Conservation (phyloP, 106 monocot species). For the Xerophyta viscosa region DNA sequence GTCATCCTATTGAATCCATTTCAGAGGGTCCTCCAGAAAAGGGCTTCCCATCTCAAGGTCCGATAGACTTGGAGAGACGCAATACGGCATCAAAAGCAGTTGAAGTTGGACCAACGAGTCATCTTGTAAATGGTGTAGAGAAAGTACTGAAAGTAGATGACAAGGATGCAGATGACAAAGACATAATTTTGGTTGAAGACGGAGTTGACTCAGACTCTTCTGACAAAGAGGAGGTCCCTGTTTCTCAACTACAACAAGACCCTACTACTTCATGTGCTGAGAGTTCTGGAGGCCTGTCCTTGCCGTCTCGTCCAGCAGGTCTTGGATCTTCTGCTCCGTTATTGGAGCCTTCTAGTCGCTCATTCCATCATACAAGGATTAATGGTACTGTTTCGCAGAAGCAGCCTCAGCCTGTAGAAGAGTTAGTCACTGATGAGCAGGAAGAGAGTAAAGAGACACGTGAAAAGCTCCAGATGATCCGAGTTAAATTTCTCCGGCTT, state of each 20-base stretch:
- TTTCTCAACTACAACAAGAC: slow-evolving; percentile 6
- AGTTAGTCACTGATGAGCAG: slow-evolving; percentile 26
- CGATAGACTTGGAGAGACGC: neutral
- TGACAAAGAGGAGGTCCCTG: slow-evolving; percentile 24
- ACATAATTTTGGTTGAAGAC: slow-evolving; percentile 30
- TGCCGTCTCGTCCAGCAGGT: slow-evolving; percentile 62
- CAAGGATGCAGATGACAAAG: slow-evolving; percentile 17
- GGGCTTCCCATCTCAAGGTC: no score
- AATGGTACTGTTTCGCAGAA: slow-evolving; percentile 30
- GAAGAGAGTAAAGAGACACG: slow-evolving; percentile 80
- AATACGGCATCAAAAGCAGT: slow-evolving; percentile 3
- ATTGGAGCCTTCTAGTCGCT: slow-evolving; percentile 35
- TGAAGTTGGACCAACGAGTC: neutral
- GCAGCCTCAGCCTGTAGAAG: slow-evolving; percentile 27
- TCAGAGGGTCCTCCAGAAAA: neutral
- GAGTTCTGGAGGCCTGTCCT: slow-evolving; percentile 12
- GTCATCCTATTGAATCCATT: neutral
- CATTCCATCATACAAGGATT: slow-evolving; percentile 30
- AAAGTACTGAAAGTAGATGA: neutral
- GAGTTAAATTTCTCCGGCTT: slow-evolving; percentile 89
- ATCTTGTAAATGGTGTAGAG: neutral
- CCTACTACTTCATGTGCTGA: neutral
- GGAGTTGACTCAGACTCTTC: slow-evolving; percentile 19
- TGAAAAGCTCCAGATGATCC: slow-evolving; percentile 89
- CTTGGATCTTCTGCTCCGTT: slow-evolving; percentile 77